Evolutionary conservation across 2,329 filamentous ascomycete species (phyloP), one percentile per base, ranked within the genome.

Genomic region (Teratosphaeria viscida): DNA sequence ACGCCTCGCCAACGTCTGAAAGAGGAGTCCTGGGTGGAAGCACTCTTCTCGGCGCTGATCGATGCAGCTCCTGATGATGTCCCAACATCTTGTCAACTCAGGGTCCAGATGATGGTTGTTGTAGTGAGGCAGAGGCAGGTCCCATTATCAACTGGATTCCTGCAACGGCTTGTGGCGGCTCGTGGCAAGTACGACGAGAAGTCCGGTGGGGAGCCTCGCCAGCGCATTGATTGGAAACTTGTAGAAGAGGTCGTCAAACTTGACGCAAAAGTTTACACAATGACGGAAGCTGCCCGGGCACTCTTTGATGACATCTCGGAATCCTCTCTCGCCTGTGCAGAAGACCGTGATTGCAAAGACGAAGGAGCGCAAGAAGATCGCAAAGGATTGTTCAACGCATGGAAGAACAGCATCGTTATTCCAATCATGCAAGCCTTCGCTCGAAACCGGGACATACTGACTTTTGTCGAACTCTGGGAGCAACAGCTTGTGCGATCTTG

Each of bases 11-110:
- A 72, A 59, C 74, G 71, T 26, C 64, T 72, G 10, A 66, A 71
- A 7, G 77, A 79, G 61, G 69, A 67, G 47, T 72, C 77, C 3
- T 80, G 78, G 78, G 67, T 78, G 10, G 75, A 79, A 57, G 67
- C 69, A 12, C 65, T 75, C 8, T 75, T 78, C 55, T 59, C 67
- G 5, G 69, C 70, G 1, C 67, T 79, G 8, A 63, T 68, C 5
- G 69, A 73, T 60, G 61, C n/a, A 52, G 63, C 60, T 0, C 37
- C 37, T 16, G 11, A 35, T 27, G 6, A 58, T 70, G 3, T 52
- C 58, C 57, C 47, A 1, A 70, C 73, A 68, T 58, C 72, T 7
- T 26, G 61, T 23, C 16, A 59, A 4, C 5, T 23, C 5, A 23
- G 8, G 5, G 3, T 49, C 16, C 43, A 23, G 43, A 49, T 5